A percentile compares a stretch with the other conserved stretches of the same genome.
phyloP scores from a whole-genome alignment of 2,329 filamentous ascomycete species.

The Parascedosporium putredinis region DNA sequence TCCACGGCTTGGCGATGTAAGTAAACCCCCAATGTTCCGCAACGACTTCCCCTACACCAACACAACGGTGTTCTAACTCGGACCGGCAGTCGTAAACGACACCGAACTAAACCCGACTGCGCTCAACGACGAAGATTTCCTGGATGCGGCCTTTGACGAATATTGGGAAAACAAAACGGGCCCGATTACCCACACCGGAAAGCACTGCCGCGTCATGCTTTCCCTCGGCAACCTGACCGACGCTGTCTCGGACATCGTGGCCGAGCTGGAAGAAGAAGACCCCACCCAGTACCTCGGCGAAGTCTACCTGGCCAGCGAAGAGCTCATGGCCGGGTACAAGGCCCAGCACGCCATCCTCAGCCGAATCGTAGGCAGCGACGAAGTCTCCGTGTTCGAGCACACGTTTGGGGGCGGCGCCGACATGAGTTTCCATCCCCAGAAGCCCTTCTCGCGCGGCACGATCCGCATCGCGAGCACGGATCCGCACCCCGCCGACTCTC shows the following conservation, averaged over 20 bases:
- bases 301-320: conserved; percentile 13
- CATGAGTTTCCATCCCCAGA: neutral
- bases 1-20: conserved; percentile 15
- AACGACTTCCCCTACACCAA: too few relatives aligned
- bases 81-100: neutral
- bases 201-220: conserved; percentile 14
- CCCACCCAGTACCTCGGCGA: conserved; percentile 12
- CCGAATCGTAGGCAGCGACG: conserved; percentile 12
- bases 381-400: conserved; percentile 14
- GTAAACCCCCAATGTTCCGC: neutral
- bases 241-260: conserved; percentile 8
- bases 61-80: too few relatives aligned
- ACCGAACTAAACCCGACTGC: conserved; percentile 9
- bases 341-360: conserved; percentile 10
- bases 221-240: conserved; percentile 12
- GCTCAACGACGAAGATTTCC: conserved; percentile 16
- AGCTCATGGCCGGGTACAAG: conserved; percentile 11
- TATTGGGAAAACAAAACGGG: conserved; percentile 15
- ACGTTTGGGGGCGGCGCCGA: conserved; percentile 12
- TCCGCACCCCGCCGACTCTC: conserved; percentile 37
- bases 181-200: conserved; percentile 16
- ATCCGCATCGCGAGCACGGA: neutral
- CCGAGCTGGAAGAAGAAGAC: conserved; percentile 10
- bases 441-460: neutral
- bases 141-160: conserved; percentile 15